Evolutionary conservation across 768 basidiomycete species (phyloP).

Genomic region (Rhizopogon salebrosus): DNA sequence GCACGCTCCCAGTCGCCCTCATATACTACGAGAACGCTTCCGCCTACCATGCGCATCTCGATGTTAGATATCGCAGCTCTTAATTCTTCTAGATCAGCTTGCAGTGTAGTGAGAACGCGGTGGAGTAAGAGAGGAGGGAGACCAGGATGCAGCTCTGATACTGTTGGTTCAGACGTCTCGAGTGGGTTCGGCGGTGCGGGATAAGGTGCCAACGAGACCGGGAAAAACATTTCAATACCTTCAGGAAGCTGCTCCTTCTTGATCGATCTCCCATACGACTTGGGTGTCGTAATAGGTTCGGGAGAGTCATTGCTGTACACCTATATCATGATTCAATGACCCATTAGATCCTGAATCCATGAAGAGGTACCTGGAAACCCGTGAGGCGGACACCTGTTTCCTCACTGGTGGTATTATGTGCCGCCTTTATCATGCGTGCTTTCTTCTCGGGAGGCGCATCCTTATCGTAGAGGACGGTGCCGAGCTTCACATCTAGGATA

Average conservation of each 20-base stretch:
- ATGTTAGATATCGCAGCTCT: conserved; percentile 41
- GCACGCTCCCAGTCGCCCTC: conserved; percentile 51
- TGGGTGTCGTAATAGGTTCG: conserved; percentile 59
- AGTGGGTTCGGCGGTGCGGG: background rate
- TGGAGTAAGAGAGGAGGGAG: conserved; percentile 52
- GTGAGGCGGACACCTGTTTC: conserved; percentile 80
- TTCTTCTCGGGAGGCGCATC: conserved; percentile 65
- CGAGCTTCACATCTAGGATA: conserved; percentile 90
- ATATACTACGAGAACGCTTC: conserved; percentile 78
- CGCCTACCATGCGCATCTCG: conserved; percentile 79
- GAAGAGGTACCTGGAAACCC: conserved; percentile 71
- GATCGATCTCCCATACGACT: conserved; percentile 75
- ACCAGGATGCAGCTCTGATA: conserved; percentile 31
- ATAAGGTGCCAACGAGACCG: conserved; percentile 30
- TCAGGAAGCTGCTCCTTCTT: conserved; percentile 61
- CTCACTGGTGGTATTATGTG: conserved; percentile 63
- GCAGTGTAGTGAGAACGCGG: conserved; percentile 52
- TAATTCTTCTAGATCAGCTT: conserved; percentile 48
- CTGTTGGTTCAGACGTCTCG: conserved; percentile 3
- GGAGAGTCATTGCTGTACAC: conserved; percentile 63
- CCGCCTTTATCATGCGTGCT: conserved; percentile 68
- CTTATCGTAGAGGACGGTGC: conserved; percentile 81
- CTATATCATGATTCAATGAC: conserved; percentile 30
- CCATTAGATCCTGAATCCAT: background rate
- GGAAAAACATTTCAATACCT: conserved; percentile 81